A percentile compares a stretch with the other conserved stretches of the same genome.
Evolutionary conservation across 2,329 filamentous ascomycete species (phyloP).

Genomic region (Verticillium nubilum): DNA sequence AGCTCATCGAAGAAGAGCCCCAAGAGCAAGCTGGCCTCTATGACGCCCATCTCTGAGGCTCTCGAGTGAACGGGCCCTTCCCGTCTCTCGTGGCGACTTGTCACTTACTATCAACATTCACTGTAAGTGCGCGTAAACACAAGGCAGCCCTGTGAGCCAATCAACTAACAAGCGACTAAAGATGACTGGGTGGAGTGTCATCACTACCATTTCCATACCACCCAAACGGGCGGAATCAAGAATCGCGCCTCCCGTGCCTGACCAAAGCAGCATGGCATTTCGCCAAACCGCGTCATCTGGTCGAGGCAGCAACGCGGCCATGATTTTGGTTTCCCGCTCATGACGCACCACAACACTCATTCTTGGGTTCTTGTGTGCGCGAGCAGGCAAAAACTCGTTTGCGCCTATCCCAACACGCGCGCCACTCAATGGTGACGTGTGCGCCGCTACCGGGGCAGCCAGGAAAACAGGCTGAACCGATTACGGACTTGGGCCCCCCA

Average conservation of each 20-base stretch:
- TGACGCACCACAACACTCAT: background rate
- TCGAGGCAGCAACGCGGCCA: background rate
- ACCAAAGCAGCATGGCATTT: background rate
- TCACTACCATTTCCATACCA: background rate
- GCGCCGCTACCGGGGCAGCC: background rate
- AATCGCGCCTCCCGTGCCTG: background rate
- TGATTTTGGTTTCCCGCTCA: background rate
- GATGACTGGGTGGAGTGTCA: background rate
- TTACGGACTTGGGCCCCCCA: background rate
- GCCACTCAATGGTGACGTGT: background rate
- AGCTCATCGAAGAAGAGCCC: constrained; percentile 42
- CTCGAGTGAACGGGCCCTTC: background rate
- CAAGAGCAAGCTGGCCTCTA: constrained; percentile 41
- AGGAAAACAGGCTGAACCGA: background rate
- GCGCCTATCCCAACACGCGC: background rate
- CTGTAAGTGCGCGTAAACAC: background rate
- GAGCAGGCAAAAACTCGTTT: background rate
- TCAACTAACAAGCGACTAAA: background rate
- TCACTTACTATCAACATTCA: background rate
- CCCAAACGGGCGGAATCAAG: background rate
- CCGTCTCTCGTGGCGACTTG: background rate
- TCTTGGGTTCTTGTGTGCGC: background rate
- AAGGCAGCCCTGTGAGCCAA: background rate
- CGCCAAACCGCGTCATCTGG: background rate
- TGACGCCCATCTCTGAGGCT: constrained; percentile 50